A percentile compares a stretch with the other conserved stretches of the same genome.
These are phyloP conservation scores for Zanthoxylum bungeanum DNA, from an alignment of 345 rosid genomes.

Conservation along the genomic window DNA sequence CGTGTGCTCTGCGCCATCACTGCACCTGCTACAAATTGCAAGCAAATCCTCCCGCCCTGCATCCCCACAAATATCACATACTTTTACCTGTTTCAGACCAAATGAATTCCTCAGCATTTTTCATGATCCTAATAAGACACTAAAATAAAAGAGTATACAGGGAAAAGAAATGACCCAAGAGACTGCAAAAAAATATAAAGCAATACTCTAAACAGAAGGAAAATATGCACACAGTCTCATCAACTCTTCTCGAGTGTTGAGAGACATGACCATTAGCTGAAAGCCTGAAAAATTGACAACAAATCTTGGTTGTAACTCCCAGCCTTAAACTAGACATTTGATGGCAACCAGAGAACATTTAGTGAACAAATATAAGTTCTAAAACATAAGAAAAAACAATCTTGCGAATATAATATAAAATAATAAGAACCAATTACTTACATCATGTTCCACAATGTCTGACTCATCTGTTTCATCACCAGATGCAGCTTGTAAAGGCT, in stretches of 20 bases:
- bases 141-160: neutral
- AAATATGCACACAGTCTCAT: neutral
- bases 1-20: conserved; percentile 99
- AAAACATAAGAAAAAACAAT: neutral
- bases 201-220: neutral
- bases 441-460: conserved; percentile 85
- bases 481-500: conserved; percentile 35
- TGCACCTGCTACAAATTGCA: conserved; percentile 85
- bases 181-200: neutral
- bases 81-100: conserved; percentile 77
- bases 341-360: neutral
- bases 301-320: neutral
- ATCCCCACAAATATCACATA: conserved; percentile 99
- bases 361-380: neutral
- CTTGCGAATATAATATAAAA: neutral
- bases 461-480: conserved; percentile 73
- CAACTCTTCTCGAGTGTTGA: neutral
- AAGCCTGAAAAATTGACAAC: neutral
- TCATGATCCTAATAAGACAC: neutral
- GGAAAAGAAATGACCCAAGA: neutral
- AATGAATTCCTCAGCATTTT: conserved; percentile 10
- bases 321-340: conserved; percentile 8
- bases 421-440: conserved; percentile 39
- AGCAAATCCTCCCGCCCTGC: conserved; percentile 98
- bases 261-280: neutral